Conservation (phyloP, 306 rosid genomes). For the Vicia sativa region DNA sequence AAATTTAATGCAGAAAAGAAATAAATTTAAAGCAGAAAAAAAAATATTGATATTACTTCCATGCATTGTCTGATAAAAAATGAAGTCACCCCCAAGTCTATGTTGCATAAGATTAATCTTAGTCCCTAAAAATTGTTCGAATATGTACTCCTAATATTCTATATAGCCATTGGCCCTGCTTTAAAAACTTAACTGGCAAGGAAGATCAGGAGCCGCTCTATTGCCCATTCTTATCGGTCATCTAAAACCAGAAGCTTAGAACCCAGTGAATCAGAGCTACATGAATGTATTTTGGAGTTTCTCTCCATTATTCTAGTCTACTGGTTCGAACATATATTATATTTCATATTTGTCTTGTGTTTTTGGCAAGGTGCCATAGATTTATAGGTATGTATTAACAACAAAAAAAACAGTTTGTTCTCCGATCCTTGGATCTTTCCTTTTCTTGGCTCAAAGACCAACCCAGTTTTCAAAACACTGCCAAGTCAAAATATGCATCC, state of each 20-base stretch:
- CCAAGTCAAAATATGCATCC: constrained; percentile 5
- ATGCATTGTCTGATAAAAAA: constrained; percentile 14
- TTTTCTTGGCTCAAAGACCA: constrained; percentile 22
- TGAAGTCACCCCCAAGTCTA: constrained; percentile 27
- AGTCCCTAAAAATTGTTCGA: constrained; percentile 25
- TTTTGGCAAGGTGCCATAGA: constrained; percentile 12
- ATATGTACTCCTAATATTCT: neutral
- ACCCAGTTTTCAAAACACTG: constrained; percentile 8
- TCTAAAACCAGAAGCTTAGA: constrained; percentile 29
- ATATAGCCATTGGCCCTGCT: neutral
- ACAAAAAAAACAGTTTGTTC: constrained; percentile 3
- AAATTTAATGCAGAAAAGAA: constrained; percentile 1
- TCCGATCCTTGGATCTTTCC: constrained; percentile 19
- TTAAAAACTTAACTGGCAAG: neutral
- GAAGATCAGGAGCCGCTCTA: constrained; percentile 12
- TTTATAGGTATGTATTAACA: constrained; percentile 9
- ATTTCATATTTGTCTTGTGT: neutral
- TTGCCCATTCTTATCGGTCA: too few relatives aligned
- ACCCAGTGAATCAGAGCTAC: constrained; percentile 11
- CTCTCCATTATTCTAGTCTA: constrained; percentile 19
- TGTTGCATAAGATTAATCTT: constrained; percentile 16
- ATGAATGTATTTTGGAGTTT: constrained; percentile 23
- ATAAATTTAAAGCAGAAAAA: too few relatives aligned
- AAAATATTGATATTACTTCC: constrained; percentile 9
- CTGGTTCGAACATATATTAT: neutral